A percentile compares a stretch with the other conserved stretches of the same genome.
These are phyloP conservation scores for Diplocarpon rosae DNA, from an alignment of 2,329 filamentous ascomycete species.

Conservation along the genomic window DNA sequence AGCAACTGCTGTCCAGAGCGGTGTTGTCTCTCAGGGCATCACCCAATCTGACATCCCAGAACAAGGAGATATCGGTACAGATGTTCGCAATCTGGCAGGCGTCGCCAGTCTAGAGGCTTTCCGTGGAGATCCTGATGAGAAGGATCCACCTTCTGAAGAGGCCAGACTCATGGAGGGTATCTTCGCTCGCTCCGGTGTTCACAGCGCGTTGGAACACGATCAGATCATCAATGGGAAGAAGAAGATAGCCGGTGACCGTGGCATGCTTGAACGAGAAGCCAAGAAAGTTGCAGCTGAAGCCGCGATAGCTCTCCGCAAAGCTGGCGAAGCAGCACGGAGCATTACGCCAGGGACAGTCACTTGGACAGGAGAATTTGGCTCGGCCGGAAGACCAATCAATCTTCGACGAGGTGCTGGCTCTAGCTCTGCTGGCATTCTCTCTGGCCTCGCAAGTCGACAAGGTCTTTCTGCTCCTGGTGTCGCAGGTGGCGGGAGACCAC, in stretches of 20 bases:
- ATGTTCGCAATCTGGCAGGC: conserved; percentile 44
- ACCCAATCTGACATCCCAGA: not conserved
- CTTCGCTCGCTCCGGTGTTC: conserved; percentile 75
- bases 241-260: conserved; percentile 61
- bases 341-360: conserved; percentile 79
- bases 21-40: conserved; percentile 11
- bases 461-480: conserved; percentile 29
- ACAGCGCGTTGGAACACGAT: conserved; percentile 89
- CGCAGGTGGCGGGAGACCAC: conserved; percentile 23
- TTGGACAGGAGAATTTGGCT: conserved; percentile 81
- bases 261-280: conserved; percentile 72
- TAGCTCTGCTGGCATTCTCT: conserved; percentile 43
- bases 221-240: conserved; percentile 72
- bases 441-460: conserved; percentile 47
- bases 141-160: conserved; percentile 42
- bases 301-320: conserved; percentile 61
- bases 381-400: conserved; percentile 56
- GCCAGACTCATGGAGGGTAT: conserved; percentile 79
- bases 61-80: conserved; percentile 28
- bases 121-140: conserved; percentile 36
- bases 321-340: conserved; percentile 59
- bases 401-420: conserved; percentile 37
- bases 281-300: conserved; percentile 68
- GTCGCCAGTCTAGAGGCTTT: conserved; percentile 57
- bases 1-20: conserved; percentile 10